These are phyloP conservation scores for Metschnikowia reukaufii DNA, from an alignment of 805 yeast species.

Conservation along the genomic window DNA sequence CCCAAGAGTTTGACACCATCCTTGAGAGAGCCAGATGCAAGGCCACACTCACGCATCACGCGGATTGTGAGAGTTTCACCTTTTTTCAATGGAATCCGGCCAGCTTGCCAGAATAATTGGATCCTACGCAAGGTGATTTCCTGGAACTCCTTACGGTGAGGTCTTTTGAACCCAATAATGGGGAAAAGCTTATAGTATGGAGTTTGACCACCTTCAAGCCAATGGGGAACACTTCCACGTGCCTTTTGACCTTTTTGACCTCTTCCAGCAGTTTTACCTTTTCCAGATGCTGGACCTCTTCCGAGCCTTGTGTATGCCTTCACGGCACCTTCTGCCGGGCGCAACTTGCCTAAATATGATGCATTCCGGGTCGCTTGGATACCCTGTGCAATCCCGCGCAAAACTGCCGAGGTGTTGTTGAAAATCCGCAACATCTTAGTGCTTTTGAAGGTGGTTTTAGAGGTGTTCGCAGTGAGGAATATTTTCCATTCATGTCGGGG, in stretches of 20 bases:
- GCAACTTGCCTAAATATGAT: constrained; percentile 53
- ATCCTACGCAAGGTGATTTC: constrained; percentile 69
- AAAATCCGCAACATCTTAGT: constrained; percentile 10
- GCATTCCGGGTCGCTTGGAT: constrained; percentile 30
- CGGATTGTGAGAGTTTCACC: constrained; percentile 73
- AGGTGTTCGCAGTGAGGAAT: background rate
- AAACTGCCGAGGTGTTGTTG: constrained; percentile 5
- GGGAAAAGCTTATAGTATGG: constrained; percentile 84
- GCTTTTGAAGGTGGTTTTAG: background rate
- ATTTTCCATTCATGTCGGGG: background rate
- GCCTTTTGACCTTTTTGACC: constrained; percentile 99
- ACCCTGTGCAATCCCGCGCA: constrained; percentile 3
- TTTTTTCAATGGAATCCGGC: constrained; percentile 56
- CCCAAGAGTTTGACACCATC: constrained; percentile 85
- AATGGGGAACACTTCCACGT: constrained; percentile 81
- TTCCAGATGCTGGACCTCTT: constrained; percentile 92
- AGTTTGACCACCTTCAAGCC: constrained; percentile 99
- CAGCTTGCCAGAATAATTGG: constrained; percentile 66
- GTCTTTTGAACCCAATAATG: constrained; percentile 81
- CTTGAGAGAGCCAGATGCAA: constrained; percentile 65
- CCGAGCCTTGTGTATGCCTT: constrained; percentile 73
- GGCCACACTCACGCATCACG: constrained; percentile 71
- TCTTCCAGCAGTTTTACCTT: constrained; percentile 94
- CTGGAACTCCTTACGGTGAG: constrained; percentile 50
- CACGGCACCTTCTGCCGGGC: constrained; percentile 64